A percentile compares a stretch with the other conserved stretches of the same genome.
Conservation (phyloP, 768 basidiomycete genomes). For the Fibroporia radiculosa region DNA sequence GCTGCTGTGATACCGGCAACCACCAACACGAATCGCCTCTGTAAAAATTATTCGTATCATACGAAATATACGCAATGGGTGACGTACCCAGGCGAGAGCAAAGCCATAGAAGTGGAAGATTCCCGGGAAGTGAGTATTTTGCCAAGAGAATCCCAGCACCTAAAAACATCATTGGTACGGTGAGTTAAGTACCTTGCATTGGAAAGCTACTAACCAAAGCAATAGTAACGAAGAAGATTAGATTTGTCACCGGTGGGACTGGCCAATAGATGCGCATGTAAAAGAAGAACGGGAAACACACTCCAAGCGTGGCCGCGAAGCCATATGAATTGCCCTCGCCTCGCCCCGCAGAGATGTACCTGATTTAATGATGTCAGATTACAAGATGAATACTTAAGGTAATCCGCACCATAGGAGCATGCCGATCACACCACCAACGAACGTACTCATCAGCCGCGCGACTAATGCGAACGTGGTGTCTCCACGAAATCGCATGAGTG, state of each 20-base stretch:
- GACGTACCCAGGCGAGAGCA: slow-evolving; percentile 61
- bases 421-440: slow-evolving; percentile 56
- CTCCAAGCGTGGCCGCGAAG: slow-evolving; percentile 56
- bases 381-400: neutral
- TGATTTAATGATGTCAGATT: slow-evolving; percentile 21
- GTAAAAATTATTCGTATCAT: neutral
- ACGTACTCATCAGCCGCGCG: slow-evolving; percentile 55
- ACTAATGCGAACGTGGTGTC: slow-evolving; percentile 66
- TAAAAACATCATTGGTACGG: slow-evolving; percentile 16
- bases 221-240: slow-evolving; percentile 59
- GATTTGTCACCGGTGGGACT: slow-evolving; percentile 60
- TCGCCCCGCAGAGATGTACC: slow-evolving; percentile 64
- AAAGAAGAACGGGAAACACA: slow-evolving; percentile 68
- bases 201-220: slow-evolving; percentile 37
- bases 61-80: neutral
- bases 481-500: slow-evolving; percentile 62
- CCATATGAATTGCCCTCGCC: slow-evolving; percentile 60
- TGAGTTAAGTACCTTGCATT: neutral
- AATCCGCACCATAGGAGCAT: slow-evolving; percentile 51
- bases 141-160: slow-evolving; percentile 72
- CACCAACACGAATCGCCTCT: slow-evolving; percentile 68
- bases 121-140: slow-evolving; percentile 42
- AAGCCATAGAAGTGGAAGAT: slow-evolving; percentile 51
- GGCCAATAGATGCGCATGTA: slow-evolving; percentile 70
- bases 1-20: slow-evolving; percentile 67